Percentiles rank a stretch among this genome's conserved stretches.
phyloP scores from a whole-genome alignment of 1,284 basidiomycete species.

The Tylopilus sp. region DNA sequence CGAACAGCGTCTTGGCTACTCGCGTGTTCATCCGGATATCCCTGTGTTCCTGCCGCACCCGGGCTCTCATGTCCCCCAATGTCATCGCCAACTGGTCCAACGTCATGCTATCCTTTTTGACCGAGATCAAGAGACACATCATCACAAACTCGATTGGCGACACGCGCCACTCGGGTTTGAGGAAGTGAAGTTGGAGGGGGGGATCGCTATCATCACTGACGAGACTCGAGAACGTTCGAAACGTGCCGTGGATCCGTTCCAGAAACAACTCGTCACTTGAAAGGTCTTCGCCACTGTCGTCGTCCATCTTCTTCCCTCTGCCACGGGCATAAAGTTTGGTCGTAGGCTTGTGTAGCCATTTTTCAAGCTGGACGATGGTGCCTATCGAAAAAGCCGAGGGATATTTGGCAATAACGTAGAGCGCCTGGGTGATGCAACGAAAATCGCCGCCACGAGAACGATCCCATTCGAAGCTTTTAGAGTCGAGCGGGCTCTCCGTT shows the following conservation, averaged over 20 bases:
- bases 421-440: conserved; percentile 52
- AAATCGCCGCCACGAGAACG: conserved; percentile 59
- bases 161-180: conserved; percentile 38
- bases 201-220: conserved; percentile 35
- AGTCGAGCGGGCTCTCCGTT: conserved; percentile 38
- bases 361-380: conserved; percentile 44
- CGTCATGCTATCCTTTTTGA: conserved; percentile 37
- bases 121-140: conserved; percentile 49
- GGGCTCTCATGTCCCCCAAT: conserved; percentile 46
- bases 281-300: conserved; percentile 15
- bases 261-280: conserved; percentile 35
- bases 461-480: conserved; percentile 52
- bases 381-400: conserved; percentile 35
- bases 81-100: conserved; percentile 40
- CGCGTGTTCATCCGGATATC: conserved; percentile 53
- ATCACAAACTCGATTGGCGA: conserved; percentile 63
- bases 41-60: conserved; percentile 45
- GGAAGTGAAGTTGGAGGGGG: conserved; percentile 34
- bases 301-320: conserved; percentile 22
- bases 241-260: conserved; percentile 39
- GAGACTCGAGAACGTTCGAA: conserved; percentile 43
- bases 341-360: conserved; percentile 45
- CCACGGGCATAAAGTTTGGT: background rate
- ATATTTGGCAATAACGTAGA: conserved; percentile 49
- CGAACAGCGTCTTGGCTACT: conserved; percentile 47